These are phyloP conservation scores for Exophiala spinifera DNA, from an alignment of 2,329 filamentous ascomycete species.

Conservation along the genomic window DNA sequence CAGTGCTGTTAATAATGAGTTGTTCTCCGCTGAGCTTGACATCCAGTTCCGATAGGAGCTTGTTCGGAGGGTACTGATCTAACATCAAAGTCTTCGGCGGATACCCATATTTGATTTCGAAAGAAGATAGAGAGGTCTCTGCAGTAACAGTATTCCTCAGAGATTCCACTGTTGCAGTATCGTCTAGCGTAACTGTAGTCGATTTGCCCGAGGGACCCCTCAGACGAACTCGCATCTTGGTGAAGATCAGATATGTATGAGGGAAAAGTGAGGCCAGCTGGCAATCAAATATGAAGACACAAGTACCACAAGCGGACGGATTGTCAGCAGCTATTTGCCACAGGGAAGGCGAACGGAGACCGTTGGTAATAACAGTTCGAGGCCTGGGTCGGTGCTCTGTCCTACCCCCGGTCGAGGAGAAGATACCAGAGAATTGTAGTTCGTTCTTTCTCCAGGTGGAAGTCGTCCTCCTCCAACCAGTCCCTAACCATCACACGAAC, in stretches of 20 bases:
- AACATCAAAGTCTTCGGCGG: slow-evolving; percentile 70
- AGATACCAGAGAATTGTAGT: too few species aligned
- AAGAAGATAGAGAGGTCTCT: slow-evolving; percentile 62
- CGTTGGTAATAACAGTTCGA: neutral
- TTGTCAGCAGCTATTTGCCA: neutral
- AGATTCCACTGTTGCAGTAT: slow-evolving; percentile 55
- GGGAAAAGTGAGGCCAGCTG: slow-evolving; percentile 11
- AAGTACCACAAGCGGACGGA: neutral
- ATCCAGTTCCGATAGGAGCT: slow-evolving; percentile 54
- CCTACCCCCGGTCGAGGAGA: neutral
- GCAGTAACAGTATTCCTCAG: slow-evolving; percentile 46
- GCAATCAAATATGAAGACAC: neutral
- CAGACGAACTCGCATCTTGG: slow-evolving; percentile 67
- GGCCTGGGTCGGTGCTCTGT: neutral
- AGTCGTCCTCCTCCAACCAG: too few species aligned
- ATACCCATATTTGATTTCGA: slow-evolving; percentile 80
- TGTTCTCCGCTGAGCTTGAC: slow-evolving; percentile 66
- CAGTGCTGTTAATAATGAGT: slow-evolving; percentile 58
- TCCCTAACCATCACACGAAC: too few species aligned
- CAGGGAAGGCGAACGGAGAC: neutral
- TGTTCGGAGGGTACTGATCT: slow-evolving; percentile 49
- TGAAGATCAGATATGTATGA: slow-evolving; percentile 12
- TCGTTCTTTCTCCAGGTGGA: too few species aligned
- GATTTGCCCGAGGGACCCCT: slow-evolving; percentile 71
- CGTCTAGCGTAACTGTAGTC: slow-evolving; percentile 61